Conservation (phyloP, 306 rosid genomes). For the Vigna radiata region DNA sequence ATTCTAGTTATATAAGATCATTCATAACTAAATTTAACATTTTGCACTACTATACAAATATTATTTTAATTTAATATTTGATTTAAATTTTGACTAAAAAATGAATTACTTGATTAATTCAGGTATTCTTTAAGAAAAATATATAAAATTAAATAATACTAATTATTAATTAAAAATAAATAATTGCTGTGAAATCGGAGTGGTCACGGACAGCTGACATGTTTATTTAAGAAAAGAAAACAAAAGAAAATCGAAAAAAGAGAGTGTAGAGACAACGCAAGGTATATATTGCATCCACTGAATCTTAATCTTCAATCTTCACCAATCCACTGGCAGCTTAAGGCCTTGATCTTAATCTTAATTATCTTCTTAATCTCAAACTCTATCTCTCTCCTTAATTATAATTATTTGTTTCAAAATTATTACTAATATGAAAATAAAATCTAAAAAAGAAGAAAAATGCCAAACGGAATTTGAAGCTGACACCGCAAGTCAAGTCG, state of each 20-base stretch:
- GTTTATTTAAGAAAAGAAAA: slow-evolving; percentile 10
- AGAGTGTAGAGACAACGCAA: slow-evolving; percentile 42
- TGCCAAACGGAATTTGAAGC: slow-evolving; percentile 46
- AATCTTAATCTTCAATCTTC: neutral
- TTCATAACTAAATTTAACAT: too few relatives aligned
- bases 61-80: too few relatives aligned
- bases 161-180: too few relatives aligned
- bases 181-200: neutral
- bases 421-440: slow-evolving; percentile 4
- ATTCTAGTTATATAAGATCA: too few relatives aligned
- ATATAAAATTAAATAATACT: too few relatives aligned
- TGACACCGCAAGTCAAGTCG: slow-evolving; percentile 40
- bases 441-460: neutral
- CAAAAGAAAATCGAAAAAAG: neutral
- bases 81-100: too few relatives aligned
- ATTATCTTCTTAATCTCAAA: neutral
- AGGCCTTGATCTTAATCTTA: neutral
- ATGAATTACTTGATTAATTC: too few relatives aligned
- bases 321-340: neutral
- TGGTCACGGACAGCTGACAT: neutral
- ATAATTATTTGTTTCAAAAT: neutral
- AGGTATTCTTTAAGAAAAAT: too few relatives aligned
- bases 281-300: slow-evolving; percentile 22
- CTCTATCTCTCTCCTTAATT: neutral
- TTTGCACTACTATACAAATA: too few relatives aligned